These are phyloP conservation scores for Leccinum olivaceopallidum DNA, from an alignment of 768 basidiomycete species.

Conservation along the genomic window DNA sequence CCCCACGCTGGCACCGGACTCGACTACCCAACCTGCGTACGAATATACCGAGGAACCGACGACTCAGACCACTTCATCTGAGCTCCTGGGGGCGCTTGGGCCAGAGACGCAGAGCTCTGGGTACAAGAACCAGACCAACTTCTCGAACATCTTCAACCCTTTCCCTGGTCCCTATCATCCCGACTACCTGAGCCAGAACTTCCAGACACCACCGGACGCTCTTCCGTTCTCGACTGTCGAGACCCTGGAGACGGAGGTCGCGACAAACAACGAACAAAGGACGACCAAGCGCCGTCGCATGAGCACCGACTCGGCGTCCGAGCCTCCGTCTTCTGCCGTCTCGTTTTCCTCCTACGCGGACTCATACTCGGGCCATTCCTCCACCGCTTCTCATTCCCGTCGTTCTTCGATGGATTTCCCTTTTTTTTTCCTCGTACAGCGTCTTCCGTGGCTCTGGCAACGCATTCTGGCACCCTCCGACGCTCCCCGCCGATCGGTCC, in stretches of 20 bases:
- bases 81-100: conserved; percentile 50
- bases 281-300: conserved; percentile 69
- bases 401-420: too few relatives aligned
- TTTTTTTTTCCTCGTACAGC: too few relatives aligned
- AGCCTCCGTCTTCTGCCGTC: conserved; percentile 55
- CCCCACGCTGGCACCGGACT: conserved; percentile 70
- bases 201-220: conserved; percentile 45
- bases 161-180: conserved; percentile 78
- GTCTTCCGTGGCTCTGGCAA: too few relatives aligned
- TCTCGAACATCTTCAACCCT: conserved; percentile 39
- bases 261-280: conserved; percentile 33
- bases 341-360: conserved; percentile 31
- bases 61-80: conserved; percentile 45
- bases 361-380: too few relatives aligned
- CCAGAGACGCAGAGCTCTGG: conserved; percentile 25
- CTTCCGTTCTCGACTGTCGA: conserved; percentile 56
- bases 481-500: too few relatives aligned
- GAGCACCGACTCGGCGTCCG: conserved; percentile 57
- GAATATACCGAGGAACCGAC: conserved; percentile 50
- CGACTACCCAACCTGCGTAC: conserved; percentile 58
- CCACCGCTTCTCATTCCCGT: too few relatives aligned
- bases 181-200: conserved; percentile 62
- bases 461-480: too few relatives aligned
- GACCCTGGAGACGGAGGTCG: conserved; percentile 43
- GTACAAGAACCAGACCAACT: conserved; percentile 31